Evolutionary conservation across 2,329 filamentous ascomycete genomes (phyloP), one percentile per base, ranked within the genome.

Genomic region (Bertia moriformis): DNA sequence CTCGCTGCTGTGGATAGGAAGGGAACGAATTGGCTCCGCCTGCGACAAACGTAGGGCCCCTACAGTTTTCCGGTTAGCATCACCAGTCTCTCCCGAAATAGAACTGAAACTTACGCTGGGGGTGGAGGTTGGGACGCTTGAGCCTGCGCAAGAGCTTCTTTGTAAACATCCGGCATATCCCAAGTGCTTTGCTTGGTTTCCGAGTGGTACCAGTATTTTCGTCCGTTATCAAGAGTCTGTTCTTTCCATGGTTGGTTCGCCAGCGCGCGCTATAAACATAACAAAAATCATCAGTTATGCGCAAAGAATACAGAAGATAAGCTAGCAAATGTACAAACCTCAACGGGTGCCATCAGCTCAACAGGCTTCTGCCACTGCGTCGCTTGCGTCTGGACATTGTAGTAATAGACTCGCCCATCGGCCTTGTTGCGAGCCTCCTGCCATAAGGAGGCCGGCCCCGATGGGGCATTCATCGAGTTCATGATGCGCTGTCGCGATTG

Each of bases 311-410:
- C 19, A 17, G 14, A 22, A 12, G 5, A 19, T n/a, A 14, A 13
- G n/a, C 10, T 10, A 17, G 35, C 32, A 22, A 38, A 37, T 18
- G 4, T 27, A 48, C 60, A 46, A 61, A 88, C 86, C 75, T 94
- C 87, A 39, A 78, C 75, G 4, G 76, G 72, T 17, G 73, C 80
- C 83, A 93, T 88, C 60, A 93, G 66, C 36, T 93, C 91, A 53
- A 83, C 73, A 3, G 91, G 93, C 63, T 95, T 96, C 30, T 78
- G 80, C 91, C 91, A 98, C 71, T 88, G 82, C 20, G 91, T 96
- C 45, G 71, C 74, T 55, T 93, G 93, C 14, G 87, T 94, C 44
- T 75, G 62, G 12, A 77, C 63, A 56, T 98, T 93, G 67, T 88
- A 93, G 58, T 93, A 98, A 59, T 98, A 98, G 37, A 77, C 69